phyloP scores from a whole-genome alignment of 805 yeast species.

The Teunomyces panamensis region DNA sequence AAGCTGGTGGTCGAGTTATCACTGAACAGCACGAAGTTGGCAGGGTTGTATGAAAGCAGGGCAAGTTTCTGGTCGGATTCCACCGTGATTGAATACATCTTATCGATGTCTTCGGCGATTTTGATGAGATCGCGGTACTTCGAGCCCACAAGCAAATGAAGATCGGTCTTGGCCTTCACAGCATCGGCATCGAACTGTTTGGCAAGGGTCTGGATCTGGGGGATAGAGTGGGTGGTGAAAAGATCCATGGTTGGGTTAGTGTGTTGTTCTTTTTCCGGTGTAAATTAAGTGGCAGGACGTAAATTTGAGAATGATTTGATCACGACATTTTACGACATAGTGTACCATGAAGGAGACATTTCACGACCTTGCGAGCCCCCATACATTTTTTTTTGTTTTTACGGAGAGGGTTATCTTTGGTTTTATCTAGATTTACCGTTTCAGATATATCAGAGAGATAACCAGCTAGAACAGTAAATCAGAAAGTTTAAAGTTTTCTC shows the following conservation, averaged over 20 bases:
- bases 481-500: too few species aligned
- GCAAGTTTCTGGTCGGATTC: conserved; percentile 24
- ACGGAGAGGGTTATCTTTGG: too few species aligned
- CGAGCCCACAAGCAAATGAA: conserved; percentile 37
- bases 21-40: conserved; percentile 27
- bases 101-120: conserved; percentile 42
- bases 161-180: conserved; percentile 26
- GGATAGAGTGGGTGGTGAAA: conserved; percentile 28
- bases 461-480: too few species aligned
- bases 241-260: conserved; percentile 17
- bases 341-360: too few species aligned
- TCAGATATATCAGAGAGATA: too few species aligned
- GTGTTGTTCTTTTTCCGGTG: conserved; percentile 1
- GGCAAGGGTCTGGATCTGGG: conserved; percentile 26
- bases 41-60: conserved; percentile 28
- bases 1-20: conserved; percentile 17
- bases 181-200: conserved; percentile 26
- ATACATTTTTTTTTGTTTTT: too few species aligned
- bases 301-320: not conserved
- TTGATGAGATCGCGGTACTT: conserved; percentile 43
- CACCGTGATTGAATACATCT: conserved; percentile 24
- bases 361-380: too few species aligned
- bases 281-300: not conserved
- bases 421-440: too few species aligned
- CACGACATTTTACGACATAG: too few species aligned